Evolutionary conservation across 1,284 basidiomycete species (phyloP).

Genomic region (Apiotrichum mycotoxinovorans): DNA sequence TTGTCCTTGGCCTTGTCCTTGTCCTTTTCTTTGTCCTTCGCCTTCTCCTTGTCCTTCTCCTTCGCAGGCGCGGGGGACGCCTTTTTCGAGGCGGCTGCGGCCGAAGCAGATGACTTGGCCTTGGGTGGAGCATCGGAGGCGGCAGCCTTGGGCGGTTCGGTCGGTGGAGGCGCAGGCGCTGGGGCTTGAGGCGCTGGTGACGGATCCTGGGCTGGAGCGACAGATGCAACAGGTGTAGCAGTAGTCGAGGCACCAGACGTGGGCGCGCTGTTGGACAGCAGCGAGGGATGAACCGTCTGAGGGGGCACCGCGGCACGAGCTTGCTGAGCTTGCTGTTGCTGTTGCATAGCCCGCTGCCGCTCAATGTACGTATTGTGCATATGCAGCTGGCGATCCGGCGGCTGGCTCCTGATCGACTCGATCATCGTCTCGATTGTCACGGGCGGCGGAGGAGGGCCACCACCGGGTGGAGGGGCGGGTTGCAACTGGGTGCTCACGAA

Average conservation of each 20-base stretch:
- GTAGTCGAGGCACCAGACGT: not conserved
- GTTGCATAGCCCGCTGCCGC: conserved; percentile 6
- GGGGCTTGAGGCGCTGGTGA: not conserved
- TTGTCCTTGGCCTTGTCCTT: no score
- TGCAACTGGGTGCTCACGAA: conserved; percentile 5
- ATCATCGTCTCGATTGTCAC: conserved; percentile 16
- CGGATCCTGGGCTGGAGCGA: not conserved
- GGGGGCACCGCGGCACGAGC: not conserved
- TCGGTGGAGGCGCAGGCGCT: not conserved
- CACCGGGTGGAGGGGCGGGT: not conserved
- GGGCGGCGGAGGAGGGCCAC: conserved; percentile 1
- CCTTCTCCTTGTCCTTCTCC: no score
- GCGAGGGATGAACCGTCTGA: conserved; percentile 6
- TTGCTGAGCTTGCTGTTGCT: conserved; percentile 6
- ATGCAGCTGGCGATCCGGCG: conserved; percentile 20
- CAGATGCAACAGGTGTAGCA: not conserved
- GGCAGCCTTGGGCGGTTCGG: not conserved
- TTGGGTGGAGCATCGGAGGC: not conserved
- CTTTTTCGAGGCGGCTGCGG: no score
- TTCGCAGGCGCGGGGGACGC: no score
- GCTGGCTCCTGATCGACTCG: conserved; percentile 1
- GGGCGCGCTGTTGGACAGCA: not conserved
- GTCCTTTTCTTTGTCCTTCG: no score
- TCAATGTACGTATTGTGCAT: conserved; percentile 14
- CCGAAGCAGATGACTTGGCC: no score